A percentile compares a stretch with the other conserved stretches of the same genome.
These are phyloP conservation scores for Penicillium sp. DNA, from an alignment of 2,329 filamentous ascomycete species.

Conservation along the genomic window DNA sequence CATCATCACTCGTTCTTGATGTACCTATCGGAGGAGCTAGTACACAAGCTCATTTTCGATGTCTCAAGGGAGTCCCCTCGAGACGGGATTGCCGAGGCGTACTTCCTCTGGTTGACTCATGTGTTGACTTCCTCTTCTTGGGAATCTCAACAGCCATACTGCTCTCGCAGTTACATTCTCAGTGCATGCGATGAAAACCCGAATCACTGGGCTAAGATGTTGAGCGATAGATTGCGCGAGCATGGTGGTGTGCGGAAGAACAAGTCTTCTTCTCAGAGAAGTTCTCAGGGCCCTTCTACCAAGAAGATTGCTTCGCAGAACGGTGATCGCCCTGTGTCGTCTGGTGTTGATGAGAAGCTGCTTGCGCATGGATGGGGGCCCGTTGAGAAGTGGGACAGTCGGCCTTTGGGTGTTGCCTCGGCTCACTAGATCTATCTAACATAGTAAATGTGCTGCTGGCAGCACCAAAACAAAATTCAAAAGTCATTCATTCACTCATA, in stretches of 20 bases:
- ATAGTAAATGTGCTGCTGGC: constrained; percentile 21
- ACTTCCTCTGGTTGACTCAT: constrained; percentile 53
- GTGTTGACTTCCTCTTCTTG: constrained; percentile 44
- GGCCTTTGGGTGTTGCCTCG: constrained; percentile 33
- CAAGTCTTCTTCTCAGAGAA: not conserved
- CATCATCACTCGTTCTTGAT: constrained; percentile 36
- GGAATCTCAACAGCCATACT: constrained; percentile 27
- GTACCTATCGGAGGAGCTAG: constrained; percentile 41
- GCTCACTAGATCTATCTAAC: constrained; percentile 12
- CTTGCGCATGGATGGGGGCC: constrained; percentile 31
- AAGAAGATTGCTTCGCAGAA: not conserved
- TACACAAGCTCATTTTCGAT: constrained; percentile 33
- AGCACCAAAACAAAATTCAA: constrained; percentile 7
- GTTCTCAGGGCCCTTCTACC: not conserved
- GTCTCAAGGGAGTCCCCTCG: constrained; percentile 16
- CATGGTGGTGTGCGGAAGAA: constrained; percentile 1
- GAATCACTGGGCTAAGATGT: constrained; percentile 33
- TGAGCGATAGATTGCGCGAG: constrained; percentile 21
- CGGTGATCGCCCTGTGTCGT: not conserved
- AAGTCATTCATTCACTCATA: not conserved
- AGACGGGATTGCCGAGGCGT: constrained; percentile 42
- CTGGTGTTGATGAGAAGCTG: constrained; percentile 22
- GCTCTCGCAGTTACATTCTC: constrained; percentile 35
- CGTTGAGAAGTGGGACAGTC: constrained; percentile 31
- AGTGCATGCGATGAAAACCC: constrained; percentile 33